These are phyloP conservation scores for Neopestalotiopsis sp. DNA, from an alignment of 2,329 filamentous ascomycete species.

Conservation along the genomic window DNA sequence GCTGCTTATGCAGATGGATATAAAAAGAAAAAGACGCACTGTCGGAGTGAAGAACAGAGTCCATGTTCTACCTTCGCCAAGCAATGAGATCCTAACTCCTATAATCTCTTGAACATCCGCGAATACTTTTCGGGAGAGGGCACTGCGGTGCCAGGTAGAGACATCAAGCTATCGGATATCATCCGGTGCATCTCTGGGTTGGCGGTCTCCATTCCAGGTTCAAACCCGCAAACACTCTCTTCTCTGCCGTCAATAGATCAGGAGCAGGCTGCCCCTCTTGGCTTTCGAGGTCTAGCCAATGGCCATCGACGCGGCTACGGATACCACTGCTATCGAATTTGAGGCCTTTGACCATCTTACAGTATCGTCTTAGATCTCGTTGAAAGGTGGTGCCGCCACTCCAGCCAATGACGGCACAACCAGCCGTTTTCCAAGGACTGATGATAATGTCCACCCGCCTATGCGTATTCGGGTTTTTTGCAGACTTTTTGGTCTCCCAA, in stretches of 20 bases:
- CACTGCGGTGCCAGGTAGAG: too few relatives aligned
- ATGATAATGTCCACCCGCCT: conserved; percentile 92
- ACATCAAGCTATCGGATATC: conserved; percentile 13
- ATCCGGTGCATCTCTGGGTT: conserved; percentile 71
- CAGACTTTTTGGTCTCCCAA: conserved; percentile 44
- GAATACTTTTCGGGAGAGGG: too few relatives aligned
- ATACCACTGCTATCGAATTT: conserved; percentile 95
- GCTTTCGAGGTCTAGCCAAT: conserved; percentile 71
- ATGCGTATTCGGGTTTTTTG: conserved; percentile 74
- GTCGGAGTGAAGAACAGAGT: too few relatives aligned
- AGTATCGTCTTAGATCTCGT: conserved; percentile 81
- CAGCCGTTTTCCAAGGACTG: conserved; percentile 84
- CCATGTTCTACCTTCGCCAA: too few relatives aligned
- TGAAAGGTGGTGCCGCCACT: conserved; percentile 88
- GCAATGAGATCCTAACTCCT: too few relatives aligned
- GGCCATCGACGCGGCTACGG: conserved; percentile 67
- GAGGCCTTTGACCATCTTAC: conserved; percentile 71
- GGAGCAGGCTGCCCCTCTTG: conserved; percentile 54
- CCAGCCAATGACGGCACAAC: conserved; percentile 90
- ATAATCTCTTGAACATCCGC: too few relatives aligned
- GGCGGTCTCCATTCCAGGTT: conserved; percentile 71
- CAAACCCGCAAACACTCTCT: conserved; percentile 77
- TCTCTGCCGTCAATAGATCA: conserved; percentile 76
- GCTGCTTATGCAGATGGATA: too few relatives aligned
- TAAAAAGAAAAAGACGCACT: too few relatives aligned